phyloP scores from a whole-genome alignment of 768 basidiomycete genomes.

The Coprinellus micaceus region DNA sequence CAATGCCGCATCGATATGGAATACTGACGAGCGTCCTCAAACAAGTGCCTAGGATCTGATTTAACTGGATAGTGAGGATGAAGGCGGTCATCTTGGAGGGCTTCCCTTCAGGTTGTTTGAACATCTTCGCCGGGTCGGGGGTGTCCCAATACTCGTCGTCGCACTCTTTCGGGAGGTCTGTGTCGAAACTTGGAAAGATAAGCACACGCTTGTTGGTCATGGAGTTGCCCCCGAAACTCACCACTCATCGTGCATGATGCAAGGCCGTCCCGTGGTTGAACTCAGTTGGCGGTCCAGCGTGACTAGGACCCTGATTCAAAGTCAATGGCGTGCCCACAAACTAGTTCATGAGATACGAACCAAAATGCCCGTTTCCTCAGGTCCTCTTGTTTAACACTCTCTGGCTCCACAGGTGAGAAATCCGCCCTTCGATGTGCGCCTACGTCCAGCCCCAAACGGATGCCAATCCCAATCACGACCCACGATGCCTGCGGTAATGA shows the following conservation, averaged over 20 bases:
- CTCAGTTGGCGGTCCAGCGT: constrained; percentile 33
- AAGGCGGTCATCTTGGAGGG: constrained; percentile 55
- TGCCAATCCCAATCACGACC: constrained; percentile 66
- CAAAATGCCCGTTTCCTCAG: constrained; percentile 51
- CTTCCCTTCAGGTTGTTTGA: constrained; percentile 59
- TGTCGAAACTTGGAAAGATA: constrained; percentile 49
- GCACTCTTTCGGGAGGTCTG: constrained; percentile 60
- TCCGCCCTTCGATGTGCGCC: constrained; percentile 55
- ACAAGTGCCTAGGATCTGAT: constrained; percentile 56
- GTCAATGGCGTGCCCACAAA: neutral
- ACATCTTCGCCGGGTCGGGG: constrained; percentile 42
- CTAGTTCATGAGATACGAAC: constrained; percentile 22
- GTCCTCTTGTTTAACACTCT: neutral
- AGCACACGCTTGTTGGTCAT: neutral
- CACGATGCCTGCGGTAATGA: constrained; percentile 63
- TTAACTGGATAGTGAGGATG: constrained; percentile 48
- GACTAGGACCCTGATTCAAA: constrained; percentile 26
- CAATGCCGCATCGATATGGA: too few relatives aligned
- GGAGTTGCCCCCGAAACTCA: constrained; percentile 44
- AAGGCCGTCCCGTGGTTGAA: constrained; percentile 58
- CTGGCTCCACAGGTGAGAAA: constrained; percentile 27
- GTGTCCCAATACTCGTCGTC: constrained; percentile 45
- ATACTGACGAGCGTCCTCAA: constrained; percentile 48
- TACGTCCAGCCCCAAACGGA: constrained; percentile 74
- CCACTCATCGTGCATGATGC: constrained; percentile 58